These are phyloP conservation scores for Xylariales sp. DNA, from an alignment of 2,329 filamentous ascomycete genomes.

Conservation along the genomic window DNA sequence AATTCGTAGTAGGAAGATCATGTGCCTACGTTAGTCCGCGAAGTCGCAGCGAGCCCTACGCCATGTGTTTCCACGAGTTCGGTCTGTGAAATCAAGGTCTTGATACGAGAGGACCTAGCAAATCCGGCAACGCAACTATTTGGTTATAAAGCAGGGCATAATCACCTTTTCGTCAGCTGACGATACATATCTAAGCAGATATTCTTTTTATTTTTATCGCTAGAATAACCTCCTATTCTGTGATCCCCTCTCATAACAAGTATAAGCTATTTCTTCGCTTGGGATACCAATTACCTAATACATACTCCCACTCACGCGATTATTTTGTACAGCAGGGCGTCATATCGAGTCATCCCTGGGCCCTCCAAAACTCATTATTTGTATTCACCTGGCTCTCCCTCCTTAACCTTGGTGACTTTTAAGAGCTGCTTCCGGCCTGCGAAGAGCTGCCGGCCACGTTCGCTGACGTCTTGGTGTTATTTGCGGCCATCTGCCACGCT, in stretches of 20 bases:
- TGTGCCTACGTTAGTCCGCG: not conserved
- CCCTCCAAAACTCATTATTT: not conserved
- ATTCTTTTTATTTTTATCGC: not conserved
- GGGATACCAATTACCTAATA: constrained; percentile 5
- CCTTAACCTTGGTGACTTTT: not conserved
- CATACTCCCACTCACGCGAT: constrained; percentile 15
- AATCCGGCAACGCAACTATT: not conserved
- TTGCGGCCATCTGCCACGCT: constrained; percentile 81
- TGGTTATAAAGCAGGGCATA: not conserved
- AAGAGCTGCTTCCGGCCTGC: constrained; percentile 44
- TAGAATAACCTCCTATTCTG: constrained; percentile 2
- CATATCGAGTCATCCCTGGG: not conserved
- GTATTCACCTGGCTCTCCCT: not conserved
- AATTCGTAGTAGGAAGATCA: not conserved
- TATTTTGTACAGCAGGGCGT: constrained; percentile 19
- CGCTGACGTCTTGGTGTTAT: constrained; percentile 53
- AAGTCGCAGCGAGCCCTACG: not conserved
- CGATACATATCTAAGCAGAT: not conserved
- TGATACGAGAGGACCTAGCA: not conserved
- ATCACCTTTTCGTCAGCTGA: not conserved
- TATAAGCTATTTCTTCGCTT: not conserved
- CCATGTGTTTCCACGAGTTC: not conserved
- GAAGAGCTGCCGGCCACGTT: constrained; percentile 36
- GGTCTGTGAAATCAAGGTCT: not conserved
- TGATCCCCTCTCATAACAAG: not conserved